Conservation (phyloP, 441 rosid species). For the Corymbia calophylla region DNA sequence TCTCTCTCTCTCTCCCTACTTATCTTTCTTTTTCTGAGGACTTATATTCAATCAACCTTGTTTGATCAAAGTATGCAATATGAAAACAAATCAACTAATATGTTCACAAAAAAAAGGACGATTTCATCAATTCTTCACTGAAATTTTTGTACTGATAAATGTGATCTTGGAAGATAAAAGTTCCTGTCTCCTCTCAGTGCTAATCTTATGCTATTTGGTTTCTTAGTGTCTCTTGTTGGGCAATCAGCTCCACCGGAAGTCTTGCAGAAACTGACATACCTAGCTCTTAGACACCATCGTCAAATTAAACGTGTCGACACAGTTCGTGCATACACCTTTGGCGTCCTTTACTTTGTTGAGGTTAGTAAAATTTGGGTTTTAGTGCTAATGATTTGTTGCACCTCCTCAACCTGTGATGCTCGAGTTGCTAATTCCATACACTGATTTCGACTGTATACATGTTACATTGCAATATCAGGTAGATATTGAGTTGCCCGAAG, state of each 20-base stretch:
- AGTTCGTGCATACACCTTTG: constrained; percentile 52
- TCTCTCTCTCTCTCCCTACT: not conserved
- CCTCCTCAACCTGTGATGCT: not conserved
- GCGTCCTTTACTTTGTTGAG: not conserved
- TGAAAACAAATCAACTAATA: not conserved
- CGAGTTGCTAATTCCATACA: not conserved
- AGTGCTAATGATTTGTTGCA: not conserved
- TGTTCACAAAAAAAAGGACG: not conserved
- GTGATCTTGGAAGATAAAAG: not conserved
- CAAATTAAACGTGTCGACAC: constrained; percentile 61
- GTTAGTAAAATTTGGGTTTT: not conserved
- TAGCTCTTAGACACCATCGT: constrained; percentile 48
- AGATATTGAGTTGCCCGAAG: constrained; percentile 21
- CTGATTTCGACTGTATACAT: not conserved
- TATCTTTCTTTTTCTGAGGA: not conserved
- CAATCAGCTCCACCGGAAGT: constrained; percentile 73
- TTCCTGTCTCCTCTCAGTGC: not conserved
- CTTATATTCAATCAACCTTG: not conserved
- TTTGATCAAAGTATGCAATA: not conserved
- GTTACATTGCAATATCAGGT: not conserved
- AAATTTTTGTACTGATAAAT: not conserved
- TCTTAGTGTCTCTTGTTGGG: constrained; percentile 63
- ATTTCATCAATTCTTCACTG: not conserved
- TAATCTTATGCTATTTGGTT: not conserved
- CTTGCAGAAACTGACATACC: constrained; percentile 68